A percentile compares a stretch with the other conserved stretches of the same genome.
Evolutionary conservation across 2,329 filamentous ascomycete species (phyloP).

Genomic region (Aureobasidium lini): DNA sequence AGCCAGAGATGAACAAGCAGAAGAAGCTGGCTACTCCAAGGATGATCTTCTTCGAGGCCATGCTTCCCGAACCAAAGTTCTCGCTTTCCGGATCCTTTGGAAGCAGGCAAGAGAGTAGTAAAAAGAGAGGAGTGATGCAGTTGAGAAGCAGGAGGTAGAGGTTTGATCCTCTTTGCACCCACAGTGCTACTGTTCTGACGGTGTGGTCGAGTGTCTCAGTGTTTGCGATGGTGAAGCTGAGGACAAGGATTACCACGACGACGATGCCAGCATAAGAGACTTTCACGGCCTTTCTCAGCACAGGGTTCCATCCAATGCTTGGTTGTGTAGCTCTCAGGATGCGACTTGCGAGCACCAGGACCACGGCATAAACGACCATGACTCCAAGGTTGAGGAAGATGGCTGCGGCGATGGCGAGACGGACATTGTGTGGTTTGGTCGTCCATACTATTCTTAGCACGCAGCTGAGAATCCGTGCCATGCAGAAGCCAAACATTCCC

Average conservation of each 20-base stretch:
- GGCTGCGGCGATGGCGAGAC: constrained; percentile 24
- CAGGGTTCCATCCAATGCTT: constrained; percentile 22
- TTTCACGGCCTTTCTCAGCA: background rate
- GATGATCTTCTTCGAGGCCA: constrained; percentile 18
- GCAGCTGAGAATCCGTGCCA: constrained; percentile 35
- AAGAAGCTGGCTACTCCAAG: constrained; percentile 18
- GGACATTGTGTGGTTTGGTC: constrained; percentile 22
- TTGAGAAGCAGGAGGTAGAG: constrained; percentile 11
- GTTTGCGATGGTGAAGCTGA: constrained; percentile 23
- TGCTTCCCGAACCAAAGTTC: constrained; percentile 18
- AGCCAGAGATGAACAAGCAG: constrained; percentile 20
- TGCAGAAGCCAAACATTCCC: constrained; percentile 38
- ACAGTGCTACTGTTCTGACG: background rate
- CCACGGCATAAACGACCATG: constrained; percentile 26
- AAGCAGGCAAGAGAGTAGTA: constrained; percentile 19
- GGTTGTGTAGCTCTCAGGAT: constrained; percentile 14
- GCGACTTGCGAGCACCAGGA: constrained; percentile 24
- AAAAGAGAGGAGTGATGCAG: constrained; percentile 16
- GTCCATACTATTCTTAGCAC: constrained; percentile 29
- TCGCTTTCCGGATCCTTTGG: constrained; percentile 13
- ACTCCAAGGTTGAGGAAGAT: constrained; percentile 27
- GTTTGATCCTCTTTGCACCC: background rate
- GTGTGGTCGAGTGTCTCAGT: constrained; percentile 23
- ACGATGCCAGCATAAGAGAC: constrained; percentile 11
- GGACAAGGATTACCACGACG: constrained; percentile 19